A percentile compares a stretch with the other conserved stretches of the same genome.
phyloP scores from a whole-genome alignment of 352 stramenopile species.

The Globisporangium emineosum region DNA sequence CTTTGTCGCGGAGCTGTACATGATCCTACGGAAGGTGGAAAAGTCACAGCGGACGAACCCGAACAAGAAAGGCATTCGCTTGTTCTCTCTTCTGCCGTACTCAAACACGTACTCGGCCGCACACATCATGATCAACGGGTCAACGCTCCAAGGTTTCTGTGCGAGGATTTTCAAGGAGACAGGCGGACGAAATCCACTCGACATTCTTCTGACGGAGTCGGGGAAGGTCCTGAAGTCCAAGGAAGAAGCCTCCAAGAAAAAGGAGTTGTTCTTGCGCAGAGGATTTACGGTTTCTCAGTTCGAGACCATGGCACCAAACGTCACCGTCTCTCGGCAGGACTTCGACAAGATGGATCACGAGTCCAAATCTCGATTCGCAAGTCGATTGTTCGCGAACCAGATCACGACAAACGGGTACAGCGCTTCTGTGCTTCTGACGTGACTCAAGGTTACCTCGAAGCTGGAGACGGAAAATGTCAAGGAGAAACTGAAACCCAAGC shows the following conservation, averaged over 20 bases:
- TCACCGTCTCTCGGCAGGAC: not conserved
- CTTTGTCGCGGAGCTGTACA: conserved; percentile 11
- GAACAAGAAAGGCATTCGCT: conserved; percentile 6
- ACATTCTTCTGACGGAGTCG: not conserved
- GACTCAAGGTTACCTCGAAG: no score
- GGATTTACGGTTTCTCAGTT: not conserved
- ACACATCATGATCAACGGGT: conserved; percentile 15
- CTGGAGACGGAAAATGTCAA: not conserved
- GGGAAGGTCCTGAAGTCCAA: not conserved
- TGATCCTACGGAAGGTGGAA: conserved; percentile 2
- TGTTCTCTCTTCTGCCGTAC: conserved; percentile 8
- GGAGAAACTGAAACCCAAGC: not conserved
- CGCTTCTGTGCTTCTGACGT: conserved; percentile 1
- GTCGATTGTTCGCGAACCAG: conserved; percentile 2
- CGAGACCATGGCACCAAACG: not conserved
- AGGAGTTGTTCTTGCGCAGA: not conserved
- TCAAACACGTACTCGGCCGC: conserved; percentile 1
- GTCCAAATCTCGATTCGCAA: not conserved
- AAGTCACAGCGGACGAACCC: not conserved
- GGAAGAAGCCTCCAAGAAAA: not conserved
- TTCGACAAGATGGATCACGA: not conserved
- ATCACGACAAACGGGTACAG: conserved; percentile 11
- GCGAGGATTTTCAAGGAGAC: conserved; percentile 2
- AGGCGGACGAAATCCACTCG: not conserved
- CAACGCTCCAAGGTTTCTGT: conserved; percentile 8